Conservation (phyloP, 176 grass and related monocot species). For the Chloris gayana region DNA sequence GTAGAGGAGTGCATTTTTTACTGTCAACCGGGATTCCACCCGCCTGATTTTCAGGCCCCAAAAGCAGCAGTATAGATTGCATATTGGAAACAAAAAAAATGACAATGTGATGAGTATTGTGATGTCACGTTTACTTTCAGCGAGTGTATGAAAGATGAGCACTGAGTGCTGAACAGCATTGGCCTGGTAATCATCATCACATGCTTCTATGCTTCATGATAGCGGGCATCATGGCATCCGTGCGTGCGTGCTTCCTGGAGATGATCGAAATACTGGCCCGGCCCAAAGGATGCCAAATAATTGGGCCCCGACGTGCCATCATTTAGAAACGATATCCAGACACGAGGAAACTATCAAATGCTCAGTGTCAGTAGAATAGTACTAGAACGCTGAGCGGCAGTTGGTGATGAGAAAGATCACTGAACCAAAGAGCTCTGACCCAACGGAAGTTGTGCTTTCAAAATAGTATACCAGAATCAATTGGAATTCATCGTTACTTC, state of each 20-base stretch:
- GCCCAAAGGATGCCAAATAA: too few species aligned
- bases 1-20: too few species aligned
- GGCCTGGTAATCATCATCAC: neutral
- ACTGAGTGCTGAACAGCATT: neutral
- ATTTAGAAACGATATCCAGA: too few species aligned
- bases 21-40: too few species aligned
- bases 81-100: too few species aligned
- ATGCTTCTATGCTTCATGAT: neutral
- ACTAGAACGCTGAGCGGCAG: too few species aligned
- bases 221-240: neutral
- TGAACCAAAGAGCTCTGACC: neutral
- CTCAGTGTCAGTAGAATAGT: too few species aligned
- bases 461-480: neutral
- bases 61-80: too few species aligned
- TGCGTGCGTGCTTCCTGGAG: neutral
- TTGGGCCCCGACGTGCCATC: too few species aligned
- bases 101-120: constrained; percentile 7
- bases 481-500: neutral
- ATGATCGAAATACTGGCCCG: too few species aligned
- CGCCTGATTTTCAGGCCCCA: too few species aligned
- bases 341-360: too few species aligned
- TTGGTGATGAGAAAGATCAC: neutral
- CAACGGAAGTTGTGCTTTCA: neutral
- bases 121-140: neutral
- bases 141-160: neutral